phyloP scores from a whole-genome alignment of 2,329 filamentous ascomycete genomes.

The Claviceps monticola region DNA sequence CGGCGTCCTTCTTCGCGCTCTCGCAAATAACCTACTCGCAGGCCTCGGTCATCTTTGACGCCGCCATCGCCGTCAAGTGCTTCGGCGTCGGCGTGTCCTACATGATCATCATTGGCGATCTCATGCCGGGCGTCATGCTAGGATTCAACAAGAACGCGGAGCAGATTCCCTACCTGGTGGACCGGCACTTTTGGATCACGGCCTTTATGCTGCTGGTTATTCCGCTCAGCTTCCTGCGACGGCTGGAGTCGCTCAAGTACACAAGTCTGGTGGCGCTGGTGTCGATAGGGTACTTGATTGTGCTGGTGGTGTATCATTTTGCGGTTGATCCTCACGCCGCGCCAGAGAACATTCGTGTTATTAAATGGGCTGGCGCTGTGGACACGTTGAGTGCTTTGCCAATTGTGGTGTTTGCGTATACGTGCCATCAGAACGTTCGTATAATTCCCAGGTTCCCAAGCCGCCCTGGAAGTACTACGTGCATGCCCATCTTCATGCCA shows the following conservation, averaged over 20 bases:
- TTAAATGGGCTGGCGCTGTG: constrained; percentile 68
- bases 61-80: constrained; percentile 92
- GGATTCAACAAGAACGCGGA: constrained; percentile 59
- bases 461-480: too few relatives aligned
- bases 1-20: constrained; percentile 87
- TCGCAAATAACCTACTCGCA: constrained; percentile 96
- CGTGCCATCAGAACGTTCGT: constrained; percentile 86
- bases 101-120: constrained; percentile 93
- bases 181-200: constrained; percentile 95
- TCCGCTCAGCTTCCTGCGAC: constrained; percentile 79
- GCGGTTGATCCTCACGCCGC: constrained; percentile 62
- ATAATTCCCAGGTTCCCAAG: constrained; percentile 12
- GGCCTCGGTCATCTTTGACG: constrained; percentile 87
- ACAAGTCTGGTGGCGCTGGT: constrained; percentile 84
- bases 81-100: constrained; percentile 97
- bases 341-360: constrained; percentile 59
- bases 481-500: background rate
- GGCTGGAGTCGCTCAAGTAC: constrained; percentile 92
- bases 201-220: constrained; percentile 96
- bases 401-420: constrained; percentile 98
- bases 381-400: constrained; percentile 75
- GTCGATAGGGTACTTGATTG: constrained; percentile 86
- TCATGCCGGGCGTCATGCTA: constrained; percentile 87
- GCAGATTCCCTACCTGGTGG: constrained; percentile 57
- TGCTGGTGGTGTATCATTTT: constrained; percentile 90